Base-by-base conservation (phyloP, 192 early-diverging fungal genomes). In the Backusella parvicylindrica region DNA sequence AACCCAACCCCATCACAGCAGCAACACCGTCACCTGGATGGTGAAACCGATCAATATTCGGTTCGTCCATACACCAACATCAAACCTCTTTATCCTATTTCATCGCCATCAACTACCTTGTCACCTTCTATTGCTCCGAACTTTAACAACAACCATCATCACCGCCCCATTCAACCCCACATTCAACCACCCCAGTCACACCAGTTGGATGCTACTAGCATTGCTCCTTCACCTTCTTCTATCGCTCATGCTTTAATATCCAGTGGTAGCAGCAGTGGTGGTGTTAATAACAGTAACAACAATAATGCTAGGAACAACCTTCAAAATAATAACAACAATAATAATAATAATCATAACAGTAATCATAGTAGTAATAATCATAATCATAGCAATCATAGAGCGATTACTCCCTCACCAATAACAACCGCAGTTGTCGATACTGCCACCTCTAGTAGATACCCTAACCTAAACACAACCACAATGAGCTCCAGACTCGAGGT, bases 31-130 rank as follows among this genome's bases (percentile, higher is more conserved):
- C 18, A 53, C 30, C 47, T 64, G 8, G 31, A 16, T 12, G 26
- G 12, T 4, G 40, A 68, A 65, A 71, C 68, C 1, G 66, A 76
- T 32, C 26, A 56, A 41, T 63, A 38, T 21, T 40, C 68, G 53
- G 56, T 64, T 4, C 69, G 67, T 0, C 75, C 75, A 30, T 70
- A 68, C 12, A 68, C 66, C 1, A 35, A 75, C 15, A 60, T 70
- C 13, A 21, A 47, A n/a, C 64, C 67, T 26, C 43, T 70, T 7
- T 70, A 76, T 37, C 40, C 72, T 64, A 56, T 28, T 21, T 64
- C 60, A 56, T 35, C 56, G 26, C 12, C 53, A n/a, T n/a, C n/a
- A 43, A 3, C 41, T 15, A 43, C 33, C 33, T 35, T 43, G 26
- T 60, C 53, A 60, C 11, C 53, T 28, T 26, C 53, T 60, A 60